These are phyloP conservation scores for Hypoxylon sp. DNA, from an alignment of 2,329 filamentous ascomycete genomes.

Conservation along the genomic window DNA sequence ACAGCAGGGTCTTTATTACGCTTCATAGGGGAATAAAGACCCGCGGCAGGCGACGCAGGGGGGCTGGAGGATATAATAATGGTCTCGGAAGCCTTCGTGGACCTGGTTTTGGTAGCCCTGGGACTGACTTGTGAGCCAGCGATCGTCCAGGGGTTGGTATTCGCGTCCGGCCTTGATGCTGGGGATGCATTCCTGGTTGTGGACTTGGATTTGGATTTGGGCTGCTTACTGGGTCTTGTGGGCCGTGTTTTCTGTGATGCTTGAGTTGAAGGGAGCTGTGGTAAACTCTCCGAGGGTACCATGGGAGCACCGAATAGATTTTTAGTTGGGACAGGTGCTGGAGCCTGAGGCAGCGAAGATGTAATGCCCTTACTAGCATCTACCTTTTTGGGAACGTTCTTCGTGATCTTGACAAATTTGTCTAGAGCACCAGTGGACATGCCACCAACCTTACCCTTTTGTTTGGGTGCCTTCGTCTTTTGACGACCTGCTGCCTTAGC, in stretches of 20 bases:
- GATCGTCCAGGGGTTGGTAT: slow-evolving; percentile 51
- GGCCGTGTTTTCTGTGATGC: slow-evolving; percentile 26
- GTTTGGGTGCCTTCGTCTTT: slow-evolving; percentile 38
- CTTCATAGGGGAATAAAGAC: slow-evolving; percentile 38
- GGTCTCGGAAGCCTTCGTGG: slow-evolving; percentile 46
- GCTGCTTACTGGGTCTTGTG: slow-evolving; percentile 44
- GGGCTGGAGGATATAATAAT: slow-evolving; percentile 59
- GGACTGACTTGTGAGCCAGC: slow-evolving; percentile 54
- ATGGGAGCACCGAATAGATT: slow-evolving; percentile 6
- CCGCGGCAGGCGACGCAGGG: slow-evolving; percentile 45
- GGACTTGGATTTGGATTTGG: slow-evolving; percentile 37
- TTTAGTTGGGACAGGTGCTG: slow-evolving; percentile 17
- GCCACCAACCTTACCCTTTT: slow-evolving; percentile 39
- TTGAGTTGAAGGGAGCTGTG: slow-evolving; percentile 18
- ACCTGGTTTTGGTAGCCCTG: slow-evolving; percentile 45
- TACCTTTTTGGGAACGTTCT: slow-evolving; percentile 38
- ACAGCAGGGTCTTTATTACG: neutral
- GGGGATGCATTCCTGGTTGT: slow-evolving; percentile 37
- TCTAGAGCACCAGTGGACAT: slow-evolving; percentile 49
- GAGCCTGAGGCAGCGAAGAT: slow-evolving; percentile 8
- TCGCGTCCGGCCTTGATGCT: slow-evolving; percentile 38
- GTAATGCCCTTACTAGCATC: slow-evolving; percentile 9
- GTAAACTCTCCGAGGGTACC: slow-evolving; percentile 24
- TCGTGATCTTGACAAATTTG: slow-evolving; percentile 53
- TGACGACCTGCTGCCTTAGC: slow-evolving; percentile 42